Conservation (phyloP, 2,329 filamentous ascomycete species). For the Claviceps humidiphila region DNA sequence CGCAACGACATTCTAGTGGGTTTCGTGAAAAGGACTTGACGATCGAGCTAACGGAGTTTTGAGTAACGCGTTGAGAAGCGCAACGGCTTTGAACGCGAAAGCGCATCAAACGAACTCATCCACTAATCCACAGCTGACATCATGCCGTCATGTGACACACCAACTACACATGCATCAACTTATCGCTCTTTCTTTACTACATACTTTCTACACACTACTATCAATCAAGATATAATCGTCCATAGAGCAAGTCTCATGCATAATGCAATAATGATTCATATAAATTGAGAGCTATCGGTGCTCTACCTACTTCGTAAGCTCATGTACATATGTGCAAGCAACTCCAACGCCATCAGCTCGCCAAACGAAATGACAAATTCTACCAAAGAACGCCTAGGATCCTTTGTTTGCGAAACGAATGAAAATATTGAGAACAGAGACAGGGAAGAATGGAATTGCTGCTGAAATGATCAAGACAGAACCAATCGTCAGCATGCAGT, state of each 20-base stretch:
- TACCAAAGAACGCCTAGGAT: neutral
- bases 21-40: neutral
- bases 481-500: neutral
- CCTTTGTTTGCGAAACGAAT: neutral
- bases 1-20: neutral
- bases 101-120: too few species aligned
- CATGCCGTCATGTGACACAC: neutral
- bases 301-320: neutral
- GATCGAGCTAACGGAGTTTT: neutral
- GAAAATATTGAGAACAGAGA: neutral
- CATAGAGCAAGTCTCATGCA: neutral
- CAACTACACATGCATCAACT: neutral
- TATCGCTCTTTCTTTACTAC: neutral
- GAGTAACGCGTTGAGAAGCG: neutral
- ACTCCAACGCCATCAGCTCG: slow-evolving; percentile 3
- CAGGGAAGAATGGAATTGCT: neutral
- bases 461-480: neutral
- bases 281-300: neutral
- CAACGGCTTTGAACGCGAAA: too few species aligned
- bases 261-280: neutral
- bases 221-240: too few species aligned
- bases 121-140: neutral
- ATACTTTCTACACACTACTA: too few species aligned
- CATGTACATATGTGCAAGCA: neutral
- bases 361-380: neutral